Conservation (phyloP, 192 early-diverging fungal species). For the Coemansia sp. region DNA sequence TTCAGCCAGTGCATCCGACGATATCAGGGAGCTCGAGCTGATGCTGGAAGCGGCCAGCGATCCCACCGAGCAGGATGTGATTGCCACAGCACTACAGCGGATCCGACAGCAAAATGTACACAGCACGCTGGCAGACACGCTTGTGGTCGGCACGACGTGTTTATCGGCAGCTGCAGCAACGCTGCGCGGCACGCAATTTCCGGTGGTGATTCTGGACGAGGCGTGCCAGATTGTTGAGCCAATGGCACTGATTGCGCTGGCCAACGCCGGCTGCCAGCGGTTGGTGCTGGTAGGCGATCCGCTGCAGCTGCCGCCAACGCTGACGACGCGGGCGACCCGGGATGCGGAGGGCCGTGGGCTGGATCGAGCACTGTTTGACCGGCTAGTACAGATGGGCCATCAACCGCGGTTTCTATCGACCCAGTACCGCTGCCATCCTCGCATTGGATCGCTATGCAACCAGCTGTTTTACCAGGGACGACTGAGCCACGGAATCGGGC, state of each 20-base stretch:
- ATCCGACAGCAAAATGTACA: constrained; percentile 47
- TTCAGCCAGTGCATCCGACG: constrained; percentile 43
- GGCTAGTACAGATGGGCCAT: constrained; percentile 57
- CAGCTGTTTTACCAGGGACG: constrained; percentile 42
- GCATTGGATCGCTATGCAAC: constrained; percentile 47
- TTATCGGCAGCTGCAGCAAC: constrained; percentile 72
- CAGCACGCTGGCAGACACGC: constrained; percentile 32
- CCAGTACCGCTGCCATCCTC: constrained; percentile 55
- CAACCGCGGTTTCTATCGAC: constrained; percentile 32
- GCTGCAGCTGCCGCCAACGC: constrained; percentile 77
- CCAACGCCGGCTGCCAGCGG: constrained; percentile 55
- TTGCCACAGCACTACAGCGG: constrained; percentile 24
- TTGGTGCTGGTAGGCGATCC: constrained; percentile 87
- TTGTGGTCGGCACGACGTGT: constrained; percentile 74
- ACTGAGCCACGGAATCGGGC: constrained; percentile 30
- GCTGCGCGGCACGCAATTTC: constrained; percentile 54
- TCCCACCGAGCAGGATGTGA: constrained; percentile 51
- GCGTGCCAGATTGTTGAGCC: constrained; percentile 85
- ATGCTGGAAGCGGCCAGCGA: constrained; percentile 61
- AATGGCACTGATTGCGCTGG: constrained; percentile 77
- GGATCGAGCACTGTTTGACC: constrained; percentile 79
- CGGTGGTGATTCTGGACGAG: constrained; percentile 83
- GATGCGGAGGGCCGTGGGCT: constrained; percentile 56
- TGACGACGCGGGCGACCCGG: constrained; percentile 54
- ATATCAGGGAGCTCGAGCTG: constrained; percentile 71